phyloP scores from a whole-genome alignment of 257 asterid species.

The Gentiana straminea region DNA sequence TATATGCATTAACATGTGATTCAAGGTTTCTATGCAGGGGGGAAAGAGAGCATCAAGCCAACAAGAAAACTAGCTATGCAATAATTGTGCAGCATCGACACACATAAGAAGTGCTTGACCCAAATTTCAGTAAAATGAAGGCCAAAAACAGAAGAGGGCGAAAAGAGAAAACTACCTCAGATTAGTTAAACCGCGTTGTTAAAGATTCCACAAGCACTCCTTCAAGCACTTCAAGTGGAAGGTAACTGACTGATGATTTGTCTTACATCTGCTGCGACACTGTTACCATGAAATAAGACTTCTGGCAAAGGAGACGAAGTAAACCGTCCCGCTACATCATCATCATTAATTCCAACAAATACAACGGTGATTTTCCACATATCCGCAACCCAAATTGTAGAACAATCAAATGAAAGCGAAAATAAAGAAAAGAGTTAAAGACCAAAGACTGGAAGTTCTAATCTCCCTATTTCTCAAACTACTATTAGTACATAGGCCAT shows the following conservation, averaged over 20 bases:
- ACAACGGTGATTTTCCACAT: constrained; percentile 9
- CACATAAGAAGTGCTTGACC: neutral
- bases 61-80: neutral
- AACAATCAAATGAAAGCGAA: constrained; percentile 12
- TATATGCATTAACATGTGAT: no score
- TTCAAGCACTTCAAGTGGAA: constrained; percentile 6
- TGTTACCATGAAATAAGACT: constrained; percentile 9
- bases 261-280: constrained; percentile 7
- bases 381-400: constrained; percentile 17
- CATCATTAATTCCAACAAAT: constrained; percentile 12
- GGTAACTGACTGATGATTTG: constrained; percentile 7
- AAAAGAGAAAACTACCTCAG: constrained; percentile 16
- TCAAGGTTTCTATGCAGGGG: neutral
- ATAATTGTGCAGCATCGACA: neutral
- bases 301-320: constrained; percentile 8
- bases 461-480: constrained; percentile 12
- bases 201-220: constrained; percentile 11
- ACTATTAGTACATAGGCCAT: constrained; percentile 10
- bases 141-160: neutral
- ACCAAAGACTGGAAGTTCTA: constrained; percentile 9
- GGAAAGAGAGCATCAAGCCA: neutral
- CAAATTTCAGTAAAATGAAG: neutral
- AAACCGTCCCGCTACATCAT: constrained; percentile 11
- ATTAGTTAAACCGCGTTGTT: constrained; percentile 7
- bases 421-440: constrained; percentile 2